Evolutionary conservation across 768 basidiomycete genomes (phyloP).

Genomic region (Mycena olivaceomarginata): DNA sequence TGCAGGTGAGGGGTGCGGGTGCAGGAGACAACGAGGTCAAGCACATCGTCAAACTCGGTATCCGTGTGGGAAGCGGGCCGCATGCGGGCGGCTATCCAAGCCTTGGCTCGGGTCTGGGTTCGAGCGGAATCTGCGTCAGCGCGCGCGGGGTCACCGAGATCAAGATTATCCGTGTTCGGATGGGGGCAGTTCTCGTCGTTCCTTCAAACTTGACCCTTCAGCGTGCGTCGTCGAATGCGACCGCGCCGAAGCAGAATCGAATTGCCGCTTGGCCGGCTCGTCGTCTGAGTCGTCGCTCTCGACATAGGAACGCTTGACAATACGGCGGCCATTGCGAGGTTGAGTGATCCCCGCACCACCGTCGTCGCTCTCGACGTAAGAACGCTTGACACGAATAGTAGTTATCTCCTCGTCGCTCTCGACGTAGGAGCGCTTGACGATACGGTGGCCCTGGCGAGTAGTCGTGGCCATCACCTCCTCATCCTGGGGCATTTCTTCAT

Average conservation of each 20-base stretch:
- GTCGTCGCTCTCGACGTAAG: slow-evolving; percentile 71
- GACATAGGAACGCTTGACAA: slow-evolving; percentile 51
- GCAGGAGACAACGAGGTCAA: no score
- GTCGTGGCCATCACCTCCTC: slow-evolving; percentile 52
- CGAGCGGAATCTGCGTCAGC: slow-evolving; percentile 98
- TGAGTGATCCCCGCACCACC: slow-evolving; percentile 42
- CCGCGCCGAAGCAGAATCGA: not conserved
- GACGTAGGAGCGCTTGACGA: slow-evolving; percentile 61
- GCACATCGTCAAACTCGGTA: no score
- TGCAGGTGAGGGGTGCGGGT: no score
- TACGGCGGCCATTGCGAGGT: no score
- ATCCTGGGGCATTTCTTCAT: slow-evolving; percentile 54
- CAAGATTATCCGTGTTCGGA: slow-evolving; percentile 92
- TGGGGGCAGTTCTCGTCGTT: slow-evolving; percentile 69
- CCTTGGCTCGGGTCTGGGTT: no score
- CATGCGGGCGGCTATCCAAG: no score
- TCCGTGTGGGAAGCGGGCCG: no score
- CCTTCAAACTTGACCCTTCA: slow-evolving; percentile 30
- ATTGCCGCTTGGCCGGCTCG: no score
- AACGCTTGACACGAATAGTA: no score
- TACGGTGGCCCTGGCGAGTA: slow-evolving; percentile 63
- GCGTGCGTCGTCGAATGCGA: slow-evolving; percentile 47
- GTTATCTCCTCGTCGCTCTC: slow-evolving; percentile 60
- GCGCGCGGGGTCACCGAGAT: slow-evolving; percentile 87
- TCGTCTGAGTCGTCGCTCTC: slow-evolving; percentile 64